phyloP scores from a whole-genome alignment of 2,329 filamentous ascomycete genomes.

The Parasarocladium wereldwijsianum region DNA sequence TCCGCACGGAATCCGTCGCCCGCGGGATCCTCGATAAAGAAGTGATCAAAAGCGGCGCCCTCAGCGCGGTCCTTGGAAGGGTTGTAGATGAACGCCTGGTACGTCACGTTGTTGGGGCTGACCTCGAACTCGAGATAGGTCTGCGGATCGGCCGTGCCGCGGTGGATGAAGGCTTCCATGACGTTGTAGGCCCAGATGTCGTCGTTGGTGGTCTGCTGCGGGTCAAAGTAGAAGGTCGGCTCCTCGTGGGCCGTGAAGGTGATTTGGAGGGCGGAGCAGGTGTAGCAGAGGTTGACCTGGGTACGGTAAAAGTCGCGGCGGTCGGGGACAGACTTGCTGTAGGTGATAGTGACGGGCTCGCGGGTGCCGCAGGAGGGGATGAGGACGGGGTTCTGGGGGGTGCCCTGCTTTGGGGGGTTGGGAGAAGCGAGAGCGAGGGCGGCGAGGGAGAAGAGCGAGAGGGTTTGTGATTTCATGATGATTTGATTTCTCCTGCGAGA shows the following conservation, averaged over 20 bases:
- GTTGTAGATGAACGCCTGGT: conserved; percentile 36
- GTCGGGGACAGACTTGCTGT: conserved; percentile 26
- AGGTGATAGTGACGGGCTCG: conserved; percentile 20
- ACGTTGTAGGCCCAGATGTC: conserved; percentile 34
- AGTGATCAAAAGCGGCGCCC: conserved; percentile 27
- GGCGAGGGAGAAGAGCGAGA: conserved; percentile 1
- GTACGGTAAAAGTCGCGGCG: conserved; percentile 25
- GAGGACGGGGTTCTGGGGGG: too few relatives aligned
- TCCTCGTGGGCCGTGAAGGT: conserved; percentile 30
- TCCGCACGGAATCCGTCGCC: conserved; percentile 24
- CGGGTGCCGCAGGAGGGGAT: conserved; percentile 23
- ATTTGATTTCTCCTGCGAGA: too few relatives aligned
- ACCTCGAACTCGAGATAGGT: conserved; percentile 37
- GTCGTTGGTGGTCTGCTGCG: conserved; percentile 26
- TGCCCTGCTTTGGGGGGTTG: conserved; percentile 10
- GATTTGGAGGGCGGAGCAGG: conserved; percentile 21
- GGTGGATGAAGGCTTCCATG: conserved; percentile 33
- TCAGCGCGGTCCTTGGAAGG: conserved; percentile 26
- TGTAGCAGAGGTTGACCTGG: conserved; percentile 31
- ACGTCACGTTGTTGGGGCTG: conserved; percentile 34
- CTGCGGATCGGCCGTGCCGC: conserved; percentile 28
- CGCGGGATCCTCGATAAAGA: conserved; percentile 23
- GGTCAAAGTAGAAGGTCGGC: conserved; percentile 30
- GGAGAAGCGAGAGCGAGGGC: conserved; percentile 1
- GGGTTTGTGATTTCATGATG: too few relatives aligned